These are phyloP conservation scores for Hyaloperonospora arabidopsidis DNA, from an alignment of 352 stramenopile species.

Conservation along the genomic window DNA sequence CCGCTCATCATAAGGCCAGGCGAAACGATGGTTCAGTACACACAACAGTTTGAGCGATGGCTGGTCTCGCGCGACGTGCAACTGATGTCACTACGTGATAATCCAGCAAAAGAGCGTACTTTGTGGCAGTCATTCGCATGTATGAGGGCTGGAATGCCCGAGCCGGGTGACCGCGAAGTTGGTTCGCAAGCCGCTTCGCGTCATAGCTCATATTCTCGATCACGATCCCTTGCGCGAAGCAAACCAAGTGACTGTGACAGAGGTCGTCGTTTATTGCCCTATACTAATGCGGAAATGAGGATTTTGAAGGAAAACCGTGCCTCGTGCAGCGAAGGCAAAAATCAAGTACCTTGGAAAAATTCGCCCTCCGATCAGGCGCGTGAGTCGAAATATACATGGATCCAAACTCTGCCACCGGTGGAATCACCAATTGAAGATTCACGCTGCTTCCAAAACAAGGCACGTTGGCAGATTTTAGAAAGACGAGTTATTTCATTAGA, in stretches of 20 bases:
- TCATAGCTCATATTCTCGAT: slow-evolving; percentile 9
- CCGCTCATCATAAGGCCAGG: slow-evolving; percentile 16
- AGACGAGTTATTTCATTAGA: slow-evolving; percentile 18
- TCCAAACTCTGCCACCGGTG: background rate
- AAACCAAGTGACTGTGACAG: slow-evolving; percentile 14
- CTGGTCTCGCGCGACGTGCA: slow-evolving; percentile 15
- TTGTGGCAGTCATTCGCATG: slow-evolving; percentile 27
- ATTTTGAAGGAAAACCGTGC: no score
- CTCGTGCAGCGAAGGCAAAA: background rate
- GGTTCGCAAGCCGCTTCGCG: background rate
- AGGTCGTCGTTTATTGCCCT: background rate
- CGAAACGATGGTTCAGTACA: slow-evolving; percentile 23
- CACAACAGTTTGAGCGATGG: slow-evolving; percentile 22
- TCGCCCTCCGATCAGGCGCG: background rate
- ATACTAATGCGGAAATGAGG: no score
- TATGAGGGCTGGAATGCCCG: slow-evolving; percentile 14
- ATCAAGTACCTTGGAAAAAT: slow-evolving; percentile 1
- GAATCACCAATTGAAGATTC: slow-evolving; percentile 8
- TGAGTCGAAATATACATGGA: slow-evolving; percentile 3
- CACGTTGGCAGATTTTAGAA: slow-evolving; percentile 16
- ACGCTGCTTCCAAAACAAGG: slow-evolving; percentile 7
- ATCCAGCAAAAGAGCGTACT: slow-evolving; percentile 23
- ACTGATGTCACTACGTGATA: slow-evolving; percentile 13
- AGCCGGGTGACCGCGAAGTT: slow-evolving; percentile 1
- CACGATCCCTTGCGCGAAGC: slow-evolving; percentile 10